These are phyloP conservation scores for Aspergillus cristatus DNA, from an alignment of 495 filamentous ascomycete genomes.

Conservation along the genomic window DNA sequence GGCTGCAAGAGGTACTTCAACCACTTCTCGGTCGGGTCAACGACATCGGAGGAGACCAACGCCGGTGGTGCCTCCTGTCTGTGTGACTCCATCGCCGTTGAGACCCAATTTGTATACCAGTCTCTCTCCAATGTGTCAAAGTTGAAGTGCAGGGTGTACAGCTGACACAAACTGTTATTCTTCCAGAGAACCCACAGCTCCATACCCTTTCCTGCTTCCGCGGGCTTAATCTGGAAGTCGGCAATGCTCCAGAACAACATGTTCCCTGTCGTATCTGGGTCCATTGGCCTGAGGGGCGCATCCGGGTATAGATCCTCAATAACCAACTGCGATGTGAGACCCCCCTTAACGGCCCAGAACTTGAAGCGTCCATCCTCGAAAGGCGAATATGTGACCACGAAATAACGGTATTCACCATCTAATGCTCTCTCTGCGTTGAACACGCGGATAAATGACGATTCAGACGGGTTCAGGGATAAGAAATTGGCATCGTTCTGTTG, in stretches of 20 bases:
- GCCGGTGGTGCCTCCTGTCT: conserved; percentile 43
- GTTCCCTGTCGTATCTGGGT: conserved; percentile 57
- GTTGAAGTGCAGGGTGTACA: conserved; percentile 56
- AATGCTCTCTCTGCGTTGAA: conserved; percentile 46
- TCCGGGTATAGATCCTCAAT: conserved; percentile 63
- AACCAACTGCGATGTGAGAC: conserved; percentile 50
- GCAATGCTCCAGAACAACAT: conserved; percentile 83
- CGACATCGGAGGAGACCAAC: conserved; percentile 50
- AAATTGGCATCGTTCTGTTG: conserved; percentile 47
- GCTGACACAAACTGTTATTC: conserved; percentile 65
- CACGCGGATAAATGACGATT: conserved; percentile 61
- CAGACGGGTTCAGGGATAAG: conserved; percentile 70
- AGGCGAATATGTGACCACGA: conserved; percentile 79
- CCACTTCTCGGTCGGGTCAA: conserved; percentile 44
- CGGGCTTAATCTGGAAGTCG: conserved; percentile 63
- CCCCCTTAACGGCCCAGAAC: conserved; percentile 73
- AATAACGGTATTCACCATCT: conserved; percentile 53
- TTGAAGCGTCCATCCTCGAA: conserved; percentile 85
- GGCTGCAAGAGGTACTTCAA: conserved; percentile 66
- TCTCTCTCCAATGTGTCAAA: conserved; percentile 39
- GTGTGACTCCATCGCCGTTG: conserved; percentile 55
- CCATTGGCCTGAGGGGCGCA: conserved; percentile 51
- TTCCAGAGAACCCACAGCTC: conserved; percentile 86
- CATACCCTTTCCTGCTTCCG: conserved; percentile 41
- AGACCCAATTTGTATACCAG: conserved; percentile 67